Evolutionary conservation across 2,329 filamentous ascomycete species (phyloP).

Genomic region (Pseudogymnoascus sp.): DNA sequence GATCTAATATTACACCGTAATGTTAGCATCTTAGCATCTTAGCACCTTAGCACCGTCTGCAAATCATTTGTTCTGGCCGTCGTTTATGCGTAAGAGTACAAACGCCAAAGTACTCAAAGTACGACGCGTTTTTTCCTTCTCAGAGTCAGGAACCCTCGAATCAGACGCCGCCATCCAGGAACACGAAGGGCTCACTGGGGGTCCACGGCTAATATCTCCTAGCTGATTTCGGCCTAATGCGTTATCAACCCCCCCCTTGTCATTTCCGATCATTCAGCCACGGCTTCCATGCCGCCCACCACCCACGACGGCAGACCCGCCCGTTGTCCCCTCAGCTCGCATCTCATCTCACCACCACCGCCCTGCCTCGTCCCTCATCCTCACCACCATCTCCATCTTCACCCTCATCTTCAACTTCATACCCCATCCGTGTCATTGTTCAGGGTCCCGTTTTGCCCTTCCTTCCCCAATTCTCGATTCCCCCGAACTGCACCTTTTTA

Average conservation of each 20-base stretch:
- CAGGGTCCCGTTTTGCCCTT: background rate
- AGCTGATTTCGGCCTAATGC: conserved; percentile 6
- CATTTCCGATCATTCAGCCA: conserved; percentile 7
- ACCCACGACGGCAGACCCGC: background rate
- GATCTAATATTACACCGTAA: conserved; percentile 6
- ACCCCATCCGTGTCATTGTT: background rate
- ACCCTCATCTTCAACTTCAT: background rate
- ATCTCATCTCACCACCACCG: conserved; percentile 5
- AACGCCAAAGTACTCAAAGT: background rate
- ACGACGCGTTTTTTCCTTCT: background rate
- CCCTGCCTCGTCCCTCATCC: background rate
- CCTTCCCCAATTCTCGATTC: background rate
- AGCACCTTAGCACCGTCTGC: background rate
- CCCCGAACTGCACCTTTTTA: background rate
- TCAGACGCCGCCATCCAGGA: background rate
- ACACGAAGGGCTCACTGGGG: conserved; percentile 6
- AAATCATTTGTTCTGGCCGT: conserved; percentile 6
- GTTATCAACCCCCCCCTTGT: background rate
- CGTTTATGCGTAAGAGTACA: background rate
- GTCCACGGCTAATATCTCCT: conserved; percentile 2
- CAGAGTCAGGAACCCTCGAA: background rate
- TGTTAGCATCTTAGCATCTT: no score
- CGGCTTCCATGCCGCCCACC: conserved; percentile 4
- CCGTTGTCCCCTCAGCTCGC: background rate
- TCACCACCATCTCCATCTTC: background rate